A percentile compares a stretch with the other conserved stretches of the same genome.
Conservation (phyloP, 371 early-diverging fungal species). For the Haplosporangium sp. region DNA sequence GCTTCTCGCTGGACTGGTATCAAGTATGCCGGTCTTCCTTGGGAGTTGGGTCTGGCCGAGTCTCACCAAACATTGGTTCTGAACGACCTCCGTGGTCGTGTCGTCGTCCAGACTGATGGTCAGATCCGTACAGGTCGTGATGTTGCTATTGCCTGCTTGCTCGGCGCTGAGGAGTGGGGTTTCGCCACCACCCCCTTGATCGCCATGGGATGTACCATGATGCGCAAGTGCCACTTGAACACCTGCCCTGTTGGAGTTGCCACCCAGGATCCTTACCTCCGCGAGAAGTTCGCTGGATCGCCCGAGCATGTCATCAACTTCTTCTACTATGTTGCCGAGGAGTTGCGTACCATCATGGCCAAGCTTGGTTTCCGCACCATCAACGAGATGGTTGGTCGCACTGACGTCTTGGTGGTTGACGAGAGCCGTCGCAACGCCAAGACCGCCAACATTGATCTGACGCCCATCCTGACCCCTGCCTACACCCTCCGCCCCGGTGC, state of each 20-base stretch:
- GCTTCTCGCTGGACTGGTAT: slow-evolving; percentile 98
- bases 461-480: slow-evolving; percentile 90
- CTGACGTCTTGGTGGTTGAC: slow-evolving; percentile 85
- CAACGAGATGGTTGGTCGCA: slow-evolving; percentile 94
- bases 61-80: slow-evolving; percentile 96
- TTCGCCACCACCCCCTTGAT: slow-evolving; percentile 98
- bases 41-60: slow-evolving; percentile 97
- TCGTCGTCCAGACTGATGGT: slow-evolving; percentile 96
- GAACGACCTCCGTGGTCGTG: slow-evolving; percentile 94
- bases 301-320: slow-evolving; percentile 98
- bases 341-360: slow-evolving; percentile 92
- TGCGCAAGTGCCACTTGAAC: slow-evolving; percentile 94
- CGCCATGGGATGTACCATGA: slow-evolving; percentile 97
- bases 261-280: slow-evolving; percentile 94
- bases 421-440: slow-evolving; percentile 80
- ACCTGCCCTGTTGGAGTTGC: slow-evolving; percentile 98
- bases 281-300: slow-evolving; percentile 92
- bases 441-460: slow-evolving; percentile 86
- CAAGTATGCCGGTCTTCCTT: slow-evolving; percentile 97
- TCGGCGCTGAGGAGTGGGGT: slow-evolving; percentile 98
- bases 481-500: slow-evolving; percentile 88
- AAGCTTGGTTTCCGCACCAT: slow-evolving; percentile 91
- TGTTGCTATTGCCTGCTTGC: slow-evolving; percentile 93
- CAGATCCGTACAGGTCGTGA: slow-evolving; percentile 97
- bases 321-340: slow-evolving; percentile 97